Evolutionary conservation across 371 early-diverging fungal species (phyloP).

Genomic region (Chytridiales sp.): DNA sequence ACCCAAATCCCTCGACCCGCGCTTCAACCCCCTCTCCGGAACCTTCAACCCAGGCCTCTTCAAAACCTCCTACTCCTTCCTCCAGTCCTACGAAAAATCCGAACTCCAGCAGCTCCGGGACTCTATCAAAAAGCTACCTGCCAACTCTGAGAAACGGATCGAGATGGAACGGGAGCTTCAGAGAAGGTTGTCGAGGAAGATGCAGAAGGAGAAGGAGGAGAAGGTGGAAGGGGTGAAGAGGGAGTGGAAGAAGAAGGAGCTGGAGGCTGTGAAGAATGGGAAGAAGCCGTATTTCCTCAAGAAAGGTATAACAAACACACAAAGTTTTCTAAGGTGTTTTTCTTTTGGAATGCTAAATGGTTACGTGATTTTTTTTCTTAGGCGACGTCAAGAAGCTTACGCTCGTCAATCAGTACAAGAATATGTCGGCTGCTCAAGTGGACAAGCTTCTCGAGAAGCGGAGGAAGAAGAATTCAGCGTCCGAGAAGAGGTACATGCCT

Average conservation of each 20-base stretch:
- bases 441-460: constrained; percentile 82
- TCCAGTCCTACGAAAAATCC: constrained; percentile 68
- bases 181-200: constrained; percentile 28
- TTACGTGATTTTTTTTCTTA: constrained; percentile 21
- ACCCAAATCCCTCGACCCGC: constrained; percentile 61
- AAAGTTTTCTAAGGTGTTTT: constrained; percentile 1
- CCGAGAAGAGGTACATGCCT: constrained; percentile 56
- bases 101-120: constrained; percentile 69
- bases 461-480: constrained; percentile 82
- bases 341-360: constrained; percentile 2
- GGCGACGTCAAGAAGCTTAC: constrained; percentile 78
- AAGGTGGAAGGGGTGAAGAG: constrained; percentile 65
- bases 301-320: constrained; percentile 63
- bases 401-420: constrained; percentile 76
- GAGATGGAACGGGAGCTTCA: constrained; percentile 51
- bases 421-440: constrained; percentile 40
- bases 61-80: constrained; percentile 79
- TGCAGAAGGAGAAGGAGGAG: constrained; percentile 49
- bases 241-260: constrained; percentile 77
- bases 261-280: constrained; percentile 73
- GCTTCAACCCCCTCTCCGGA: constrained; percentile 85
- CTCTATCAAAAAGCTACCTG: constrained; percentile 61
- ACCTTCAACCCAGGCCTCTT: constrained; percentile 81
- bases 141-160: constrained; percentile 48
- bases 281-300: constrained; percentile 90